A percentile compares a stretch with the other conserved stretches of the same genome.
phyloP scores from a whole-genome alignment of 495 filamentous ascomycete species.

The Lineolata rhizophorae region DNA sequence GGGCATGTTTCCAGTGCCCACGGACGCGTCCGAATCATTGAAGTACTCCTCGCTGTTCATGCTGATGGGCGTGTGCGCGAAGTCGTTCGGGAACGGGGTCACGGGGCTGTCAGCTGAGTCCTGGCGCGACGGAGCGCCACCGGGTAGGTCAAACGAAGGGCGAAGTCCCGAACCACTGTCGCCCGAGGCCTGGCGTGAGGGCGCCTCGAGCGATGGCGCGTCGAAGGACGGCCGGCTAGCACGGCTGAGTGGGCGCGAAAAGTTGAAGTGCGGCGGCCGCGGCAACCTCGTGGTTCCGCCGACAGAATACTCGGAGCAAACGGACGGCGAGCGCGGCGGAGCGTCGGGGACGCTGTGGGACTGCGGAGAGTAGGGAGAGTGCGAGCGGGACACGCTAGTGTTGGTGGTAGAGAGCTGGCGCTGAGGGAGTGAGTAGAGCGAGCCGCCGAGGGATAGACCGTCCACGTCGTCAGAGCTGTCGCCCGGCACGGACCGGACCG shows the following conservation, averaged over 20 bases:
- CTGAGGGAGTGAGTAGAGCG: slow-evolving; percentile 10
- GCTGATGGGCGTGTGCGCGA: slow-evolving; percentile 38
- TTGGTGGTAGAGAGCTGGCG: slow-evolving; percentile 17
- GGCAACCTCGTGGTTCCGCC: slow-evolving; percentile 38
- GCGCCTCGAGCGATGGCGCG: slow-evolving; percentile 27
- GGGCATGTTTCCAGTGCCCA: too few relatives aligned
- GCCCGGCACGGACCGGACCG: slow-evolving; percentile 29
- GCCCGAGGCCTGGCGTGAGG: slow-evolving; percentile 21
- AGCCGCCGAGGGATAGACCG: slow-evolving; percentile 12
- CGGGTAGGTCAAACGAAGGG: slow-evolving; percentile 25
- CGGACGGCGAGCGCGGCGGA: slow-evolving; percentile 52
- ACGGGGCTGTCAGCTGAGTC: slow-evolving; percentile 18
- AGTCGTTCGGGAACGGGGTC: slow-evolving; percentile 30
- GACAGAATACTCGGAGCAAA: slow-evolving; percentile 53
- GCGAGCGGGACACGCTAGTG: slow-evolving; percentile 31
- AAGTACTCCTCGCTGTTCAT: slow-evolving; percentile 36
- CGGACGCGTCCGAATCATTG: slow-evolving; percentile 18
- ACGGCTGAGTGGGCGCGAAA: slow-evolving; percentile 74
- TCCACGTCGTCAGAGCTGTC: slow-evolving; percentile 42
- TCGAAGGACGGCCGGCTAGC: slow-evolving; percentile 19
- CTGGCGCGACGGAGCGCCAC: slow-evolving; percentile 25
- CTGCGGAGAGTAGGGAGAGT: slow-evolving; percentile 40
- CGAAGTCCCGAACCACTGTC: slow-evolving; percentile 11
- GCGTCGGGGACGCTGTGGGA: too few relatives aligned
- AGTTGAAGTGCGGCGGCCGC: slow-evolving; percentile 67